Evolutionary conservation across 495 filamentous ascomycete species (phyloP), one percentile per base, ranked within the genome.

Genomic region (Penicillium coffeae): DNA sequence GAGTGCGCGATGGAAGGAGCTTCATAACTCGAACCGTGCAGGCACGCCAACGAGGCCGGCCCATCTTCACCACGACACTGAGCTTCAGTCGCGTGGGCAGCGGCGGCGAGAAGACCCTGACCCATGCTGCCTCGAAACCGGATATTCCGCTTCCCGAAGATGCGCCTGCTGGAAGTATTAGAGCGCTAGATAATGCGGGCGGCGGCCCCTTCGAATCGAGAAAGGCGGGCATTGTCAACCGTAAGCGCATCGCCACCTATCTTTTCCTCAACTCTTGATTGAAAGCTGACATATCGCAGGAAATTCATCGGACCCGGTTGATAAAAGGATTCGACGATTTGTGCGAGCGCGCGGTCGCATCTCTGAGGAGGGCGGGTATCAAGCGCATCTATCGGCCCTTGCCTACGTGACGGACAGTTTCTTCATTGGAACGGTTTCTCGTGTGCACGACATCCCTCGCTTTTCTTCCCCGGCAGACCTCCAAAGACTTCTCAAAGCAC

Each of bases 1-100:
- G 84, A 40, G 88, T 97, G 25, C 86, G 93, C 46, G 86, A 91
- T 52, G 93, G 93, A n/a, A 78, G 83, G 43, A 91, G 86, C 45
- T 98, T 91, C 65, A 81, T 88, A 38, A 96, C 93, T n/a, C 78
- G 93, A 36, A 96, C 91, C 22, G 93, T 98, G 19, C 91, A 98
- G 64, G 93, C 93, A 45, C 74, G 88, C 40, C 93, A 98, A 68
- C 75, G 81, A 45, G 93, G 90, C n/a, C 82, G 83, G 47, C 82
- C 83, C 47, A 97, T 98, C 66, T 96, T 97, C 74, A 96, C 92
- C 32, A 90, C 89, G 2, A 98, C 92, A 4, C 78, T 92, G 67
- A 90, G 86, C 45, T 98, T 98, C 63, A 85, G 86, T 58, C 73
- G 81, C 12, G 82, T 88, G 39, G 80, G 79, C 45, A 83, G 81